Evolutionary conservation across 108 stramenopile genomes (phyloP), one percentile per base, ranked within the genome.

Genomic region (Pseudonitzschia pungens): DNA sequence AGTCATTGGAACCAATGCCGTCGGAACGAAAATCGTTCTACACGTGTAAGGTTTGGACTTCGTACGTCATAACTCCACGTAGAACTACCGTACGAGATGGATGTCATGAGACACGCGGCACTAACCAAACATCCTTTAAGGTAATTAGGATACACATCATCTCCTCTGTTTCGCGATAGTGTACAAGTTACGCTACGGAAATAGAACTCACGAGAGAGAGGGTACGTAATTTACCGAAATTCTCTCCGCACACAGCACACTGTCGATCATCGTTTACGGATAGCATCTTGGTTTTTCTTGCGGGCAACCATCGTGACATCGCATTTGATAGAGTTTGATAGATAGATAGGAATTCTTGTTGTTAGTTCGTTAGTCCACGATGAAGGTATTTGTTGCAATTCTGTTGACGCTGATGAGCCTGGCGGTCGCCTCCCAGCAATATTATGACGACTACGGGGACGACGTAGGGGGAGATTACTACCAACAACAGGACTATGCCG

Each of bases 401-500:
- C 2, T 67, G 28, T 51, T 45, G 44, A 26, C 45, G 22, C 44
- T 67, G 22, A 22, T 67, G 29, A 28, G 22, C 44, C 9, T 48
- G 16, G n/a, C 44, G 42, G 24, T 67, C 18, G 66, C 66, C 40
- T 50, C 43, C 31, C 45, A 67, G 44, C 28, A 67, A 44, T 44
- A 67, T 26, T 67, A 67, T 29, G 66, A 67, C 42, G 66, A 67
- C 32, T 62, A 62, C 60, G 60, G 60, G 60, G 36, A 62, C n/a
- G 60, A 62, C 32, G 57, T 14, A 14, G 60, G 32, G 5, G 60
- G 60, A 16, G 60, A 62, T 40, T 62, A 62, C 66, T 67, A 67
- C 41, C 75, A 69, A 24, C 69, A 69, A 54, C 63, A 73, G 21
- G 72, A 65, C 18, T 73, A 73, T 24, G 72, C 7, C 41, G 72